These are phyloP conservation scores for Saposhnikovia divaricata DNA, from an alignment of 129 eudicot species.

Conservation along the genomic window DNA sequence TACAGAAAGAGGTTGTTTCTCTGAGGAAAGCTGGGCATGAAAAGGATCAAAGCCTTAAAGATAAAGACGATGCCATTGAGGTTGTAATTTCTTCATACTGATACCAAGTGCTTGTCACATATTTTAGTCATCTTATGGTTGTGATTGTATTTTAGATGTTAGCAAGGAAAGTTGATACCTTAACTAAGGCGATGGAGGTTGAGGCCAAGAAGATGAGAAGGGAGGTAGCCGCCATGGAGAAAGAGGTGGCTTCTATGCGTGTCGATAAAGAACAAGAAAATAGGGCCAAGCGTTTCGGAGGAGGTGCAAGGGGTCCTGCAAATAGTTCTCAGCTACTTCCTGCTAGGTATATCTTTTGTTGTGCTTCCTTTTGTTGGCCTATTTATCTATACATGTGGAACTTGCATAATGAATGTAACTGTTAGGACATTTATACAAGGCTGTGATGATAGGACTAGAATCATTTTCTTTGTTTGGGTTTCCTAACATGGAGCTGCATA, in stretches of 20 bases:
- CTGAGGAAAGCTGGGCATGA: slow-evolving; percentile 84
- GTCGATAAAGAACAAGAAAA: slow-evolving; percentile 78
- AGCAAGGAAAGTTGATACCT: slow-evolving; percentile 87
- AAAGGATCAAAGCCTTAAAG: slow-evolving; percentile 94
- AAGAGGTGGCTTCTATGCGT: slow-evolving; percentile 90
- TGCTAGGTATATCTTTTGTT: slow-evolving; percentile 51
- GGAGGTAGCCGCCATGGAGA: slow-evolving; percentile 91
- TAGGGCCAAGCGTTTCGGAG: slow-evolving; percentile 57
- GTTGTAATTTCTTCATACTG: slow-evolving; percentile 24
- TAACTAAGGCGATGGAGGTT: slow-evolving; percentile 94
- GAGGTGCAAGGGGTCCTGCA: slow-evolving; percentile 43
- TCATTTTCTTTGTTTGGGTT: not conserved
- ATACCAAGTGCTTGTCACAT: not conserved
- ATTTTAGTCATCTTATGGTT: not conserved
- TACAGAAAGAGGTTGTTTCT: slow-evolving; percentile 82
- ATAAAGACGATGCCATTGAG: slow-evolving; percentile 96
- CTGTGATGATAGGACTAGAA: not conserved
- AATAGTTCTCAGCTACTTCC: slow-evolving; percentile 61
- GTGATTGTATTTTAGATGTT: slow-evolving; percentile 48
- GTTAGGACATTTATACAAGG: not conserved
- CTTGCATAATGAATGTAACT: not conserved
- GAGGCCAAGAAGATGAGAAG: slow-evolving; percentile 96
- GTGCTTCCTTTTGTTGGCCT: not conserved
- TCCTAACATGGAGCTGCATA: not conserved
- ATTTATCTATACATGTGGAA: not conserved